Conservation (phyloP, 495 filamentous ascomycete genomes). For the Ramalina peruviana region DNA sequence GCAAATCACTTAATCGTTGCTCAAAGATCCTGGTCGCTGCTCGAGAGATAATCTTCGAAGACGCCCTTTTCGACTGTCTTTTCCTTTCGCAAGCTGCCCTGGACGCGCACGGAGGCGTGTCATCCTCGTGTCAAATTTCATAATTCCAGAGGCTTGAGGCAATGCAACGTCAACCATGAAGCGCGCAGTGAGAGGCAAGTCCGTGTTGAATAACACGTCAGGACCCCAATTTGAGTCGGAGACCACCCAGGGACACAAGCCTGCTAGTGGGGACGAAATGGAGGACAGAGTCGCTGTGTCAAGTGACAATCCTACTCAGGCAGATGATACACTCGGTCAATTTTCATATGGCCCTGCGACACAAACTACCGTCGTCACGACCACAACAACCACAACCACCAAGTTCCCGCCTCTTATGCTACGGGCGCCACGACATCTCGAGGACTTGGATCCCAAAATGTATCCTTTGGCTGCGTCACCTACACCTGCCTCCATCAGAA, state of each 20-base stretch:
- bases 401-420: constrained; percentile 74
- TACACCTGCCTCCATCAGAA: constrained; percentile 61
- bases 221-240: too few relatives aligned
- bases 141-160: too few relatives aligned
- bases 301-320: neutral
- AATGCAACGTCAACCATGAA: too few relatives aligned
- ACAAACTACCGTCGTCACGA: constrained; percentile 70
- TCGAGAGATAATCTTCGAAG: too few relatives aligned
- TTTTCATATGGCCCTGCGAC: constrained; percentile 61
- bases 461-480: constrained; percentile 76
- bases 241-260: too few relatives aligned
- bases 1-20: too few relatives aligned
- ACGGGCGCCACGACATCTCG: constrained; percentile 55
- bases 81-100: neutral
- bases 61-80: too few relatives aligned
- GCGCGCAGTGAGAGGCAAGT: too few relatives aligned
- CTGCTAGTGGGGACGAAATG: too few relatives aligned
- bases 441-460: constrained; percentile 68
- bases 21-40: too few relatives aligned
- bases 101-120: constrained; percentile 11
- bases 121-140: constrained; percentile 6
- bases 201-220: too few relatives aligned
- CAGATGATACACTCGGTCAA: constrained; percentile 38
- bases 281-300: too few relatives aligned
- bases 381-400: constrained; percentile 86